phyloP scores from a whole-genome alignment of 2,329 filamentous ascomycete species.

The Sporothrix mexicana region DNA sequence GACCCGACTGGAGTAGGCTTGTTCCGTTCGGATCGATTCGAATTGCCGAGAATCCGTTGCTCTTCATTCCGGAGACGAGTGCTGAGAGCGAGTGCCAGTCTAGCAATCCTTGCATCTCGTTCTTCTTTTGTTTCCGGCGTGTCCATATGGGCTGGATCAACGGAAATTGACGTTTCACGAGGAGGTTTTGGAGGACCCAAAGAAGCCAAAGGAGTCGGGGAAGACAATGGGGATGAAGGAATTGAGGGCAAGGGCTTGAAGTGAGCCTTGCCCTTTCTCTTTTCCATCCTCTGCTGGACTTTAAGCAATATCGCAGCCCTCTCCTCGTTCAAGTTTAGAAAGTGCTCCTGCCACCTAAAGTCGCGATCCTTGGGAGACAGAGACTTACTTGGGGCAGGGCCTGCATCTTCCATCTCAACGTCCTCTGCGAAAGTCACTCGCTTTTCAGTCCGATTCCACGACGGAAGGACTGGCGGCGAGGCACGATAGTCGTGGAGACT shows the following conservation, averaged over 20 bases:
- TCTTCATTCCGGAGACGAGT: neutral
- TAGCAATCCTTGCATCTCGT: constrained; percentile 13
- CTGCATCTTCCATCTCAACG: neutral
- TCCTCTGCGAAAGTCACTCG: too few species aligned
- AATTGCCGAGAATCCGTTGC: constrained; percentile 9
- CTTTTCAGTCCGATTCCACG: neutral
- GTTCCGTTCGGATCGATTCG: neutral
- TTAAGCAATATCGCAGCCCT: neutral
- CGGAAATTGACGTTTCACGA: neutral
- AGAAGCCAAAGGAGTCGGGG: neutral
- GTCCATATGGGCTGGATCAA: too few species aligned
- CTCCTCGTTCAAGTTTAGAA: neutral
- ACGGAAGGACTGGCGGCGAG: neutral
- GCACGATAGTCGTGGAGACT: too few species aligned
- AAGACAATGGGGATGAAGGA: neutral
- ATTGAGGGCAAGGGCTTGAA: neutral
- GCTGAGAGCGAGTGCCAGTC: neutral
- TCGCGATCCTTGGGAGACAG: neutral
- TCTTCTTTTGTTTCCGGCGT: neutral
- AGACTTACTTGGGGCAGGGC: too few species aligned
- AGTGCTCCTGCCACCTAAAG: neutral
- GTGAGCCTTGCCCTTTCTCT: neutral
- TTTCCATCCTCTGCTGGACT: neutral
- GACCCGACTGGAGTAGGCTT: neutral
- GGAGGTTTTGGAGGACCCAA: neutral